Evolutionary conservation across 2,329 filamentous ascomycete species (phyloP), one percentile per base, ranked within the genome.

Genomic region (Scytalidium lignicola): DNA sequence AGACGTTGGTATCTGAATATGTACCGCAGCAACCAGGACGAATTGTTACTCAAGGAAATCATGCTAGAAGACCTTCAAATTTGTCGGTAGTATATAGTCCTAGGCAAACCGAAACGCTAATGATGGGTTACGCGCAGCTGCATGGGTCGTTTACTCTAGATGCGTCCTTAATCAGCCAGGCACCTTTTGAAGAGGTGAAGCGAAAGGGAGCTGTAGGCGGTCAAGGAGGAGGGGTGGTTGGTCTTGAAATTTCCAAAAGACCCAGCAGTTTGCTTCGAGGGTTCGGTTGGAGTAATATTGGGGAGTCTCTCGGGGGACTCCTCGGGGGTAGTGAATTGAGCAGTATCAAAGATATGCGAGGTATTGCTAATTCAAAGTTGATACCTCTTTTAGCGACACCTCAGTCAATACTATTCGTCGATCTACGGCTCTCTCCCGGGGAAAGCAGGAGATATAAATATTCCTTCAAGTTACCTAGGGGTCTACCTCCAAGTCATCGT

Each of bases 121-220:
- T 99, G 83, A 99, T 99, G 93, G 93, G 91, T 0, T 99, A 95
- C 68, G 92, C 89, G 2, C 93, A 99, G 60, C 82, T 97, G 2
- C 88, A 90, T 67, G 93, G 93, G 3, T 91, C 88, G 0, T 99
- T 99, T 59, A 90, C 84, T 0, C 71, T 99, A 6, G 93, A 99
- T 63, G 90, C 90, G 0, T 96, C 93, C 1, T 72, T 99, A 19
- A 83, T 99, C 51, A 92, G 95, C 60, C 83, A 95, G 37, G 83
- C 83, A 0, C 88, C 88, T 0, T 99, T 99, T 60, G 93, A 99
- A 63, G 89, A 95, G 60, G 91, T 97, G 37, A 99, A 99, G 67
- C 81, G 91, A 51, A 96, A 95, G 69, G 91, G 88, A 2, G 90
- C 95, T 6, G 81, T 96, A 4, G 89, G 90, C 44, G 88, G 87